Percentiles rank a stretch among this genome's conserved stretches.
phyloP scores from a whole-genome alignment of 495 filamentous ascomycete genomes.

The Aspergillus sparsus region DNA sequence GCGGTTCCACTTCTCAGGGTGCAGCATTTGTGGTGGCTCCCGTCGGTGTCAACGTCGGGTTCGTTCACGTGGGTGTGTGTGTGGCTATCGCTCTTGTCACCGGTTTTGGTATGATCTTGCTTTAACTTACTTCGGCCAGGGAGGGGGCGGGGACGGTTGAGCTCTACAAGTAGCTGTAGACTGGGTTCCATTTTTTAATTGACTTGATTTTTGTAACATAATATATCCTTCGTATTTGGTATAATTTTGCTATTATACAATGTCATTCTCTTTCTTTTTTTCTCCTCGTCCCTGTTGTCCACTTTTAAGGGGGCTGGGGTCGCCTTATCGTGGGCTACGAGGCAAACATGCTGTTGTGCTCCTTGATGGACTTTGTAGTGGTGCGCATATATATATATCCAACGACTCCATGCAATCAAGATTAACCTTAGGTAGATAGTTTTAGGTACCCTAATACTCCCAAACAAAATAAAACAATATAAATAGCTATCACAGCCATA shows the following conservation, averaged over 20 bases:
- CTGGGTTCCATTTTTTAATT: not conserved
- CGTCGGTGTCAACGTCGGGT: slow-evolving; percentile 54
- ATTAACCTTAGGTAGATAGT: too few species aligned
- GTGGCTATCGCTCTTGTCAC: slow-evolving; percentile 63
- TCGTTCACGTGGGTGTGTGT: slow-evolving; percentile 64
- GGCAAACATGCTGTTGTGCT: too few species aligned
- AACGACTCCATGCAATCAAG: too few species aligned
- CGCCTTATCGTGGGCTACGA: too few species aligned
- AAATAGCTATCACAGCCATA: too few species aligned
- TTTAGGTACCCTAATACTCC: too few species aligned
- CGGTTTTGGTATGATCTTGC: slow-evolving; percentile 69
- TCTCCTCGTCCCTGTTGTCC: not conserved
- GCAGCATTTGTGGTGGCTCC: slow-evolving; percentile 21
- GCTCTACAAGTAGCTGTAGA: not conserved
- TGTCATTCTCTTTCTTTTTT: not conserved
- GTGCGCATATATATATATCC: too few species aligned
- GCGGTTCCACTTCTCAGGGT: slow-evolving; percentile 25
- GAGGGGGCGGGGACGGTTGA: not conserved
- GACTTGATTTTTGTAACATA: not conserved
- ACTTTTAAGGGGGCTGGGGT: too few species aligned
- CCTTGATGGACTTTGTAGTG: too few species aligned
- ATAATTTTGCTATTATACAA: too few species aligned
- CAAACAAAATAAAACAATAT: too few species aligned
- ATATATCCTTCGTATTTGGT: not conserved
- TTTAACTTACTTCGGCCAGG: slow-evolving; percentile 38